Percentiles rank a stretch among this genome's conserved stretches.
Conservation (phyloP, 208 protist genomes). For the Leishmania major region DNA sequence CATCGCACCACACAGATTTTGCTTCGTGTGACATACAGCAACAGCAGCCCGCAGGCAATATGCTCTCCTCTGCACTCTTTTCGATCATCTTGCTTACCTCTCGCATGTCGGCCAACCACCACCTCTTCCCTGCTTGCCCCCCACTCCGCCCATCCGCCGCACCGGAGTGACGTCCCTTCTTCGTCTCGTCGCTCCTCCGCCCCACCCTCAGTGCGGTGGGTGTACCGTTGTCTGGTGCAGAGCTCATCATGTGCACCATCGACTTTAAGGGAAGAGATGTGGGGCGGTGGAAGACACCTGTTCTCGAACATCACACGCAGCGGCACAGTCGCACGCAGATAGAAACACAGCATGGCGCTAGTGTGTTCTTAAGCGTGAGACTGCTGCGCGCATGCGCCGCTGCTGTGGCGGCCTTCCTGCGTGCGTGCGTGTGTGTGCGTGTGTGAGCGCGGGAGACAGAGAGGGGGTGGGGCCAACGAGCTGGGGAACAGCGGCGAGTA, state of each 20-base stretch:
- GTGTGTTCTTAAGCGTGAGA: not conserved
- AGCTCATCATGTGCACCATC: not conserved
- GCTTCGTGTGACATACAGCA: not conserved
- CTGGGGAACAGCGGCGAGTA: not conserved
- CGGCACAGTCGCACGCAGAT: not conserved
- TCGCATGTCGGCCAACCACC: not conserved
- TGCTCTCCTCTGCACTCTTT: not conserved
- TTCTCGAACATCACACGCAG: not conserved
- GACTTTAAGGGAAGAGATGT: not conserved
- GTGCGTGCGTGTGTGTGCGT: not conserved
- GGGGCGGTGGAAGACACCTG: not conserved
- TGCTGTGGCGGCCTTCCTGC: not conserved
- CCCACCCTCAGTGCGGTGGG: not conserved
- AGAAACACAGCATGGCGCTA: not conserved
- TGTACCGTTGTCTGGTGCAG: not conserved
- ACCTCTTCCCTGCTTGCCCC: not conserved
- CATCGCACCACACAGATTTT: not conserved
- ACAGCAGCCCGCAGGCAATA: not conserved
- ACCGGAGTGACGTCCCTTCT: not conserved
- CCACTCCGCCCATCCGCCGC: not conserved
- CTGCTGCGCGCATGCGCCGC: not conserved
- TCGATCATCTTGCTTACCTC: not conserved
- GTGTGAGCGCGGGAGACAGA: not conserved
- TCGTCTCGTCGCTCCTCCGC: not conserved
- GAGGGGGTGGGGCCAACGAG: not conserved